Conservation (phyloP, 129 eudicot genomes). For the Dittrichia graveolens region DNA sequence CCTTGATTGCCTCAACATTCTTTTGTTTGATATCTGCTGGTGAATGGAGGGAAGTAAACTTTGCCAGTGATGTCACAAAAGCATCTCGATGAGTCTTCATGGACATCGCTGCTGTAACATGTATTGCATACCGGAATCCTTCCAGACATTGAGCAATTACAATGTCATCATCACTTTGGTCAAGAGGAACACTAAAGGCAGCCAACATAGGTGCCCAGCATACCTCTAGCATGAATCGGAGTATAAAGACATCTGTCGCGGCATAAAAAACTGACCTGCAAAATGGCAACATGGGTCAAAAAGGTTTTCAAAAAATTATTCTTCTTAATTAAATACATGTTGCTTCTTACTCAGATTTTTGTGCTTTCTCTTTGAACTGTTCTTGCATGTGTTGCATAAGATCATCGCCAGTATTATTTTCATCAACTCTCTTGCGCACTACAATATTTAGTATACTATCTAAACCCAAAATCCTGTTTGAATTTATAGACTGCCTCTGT, state of each 20-base stretch:
- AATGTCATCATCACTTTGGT: constrained; percentile 87
- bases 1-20: constrained; percentile 98
- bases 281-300: constrained; percentile 33
- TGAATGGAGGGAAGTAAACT: constrained; percentile 94
- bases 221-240: constrained; percentile 92
- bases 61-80: constrained; percentile 91
- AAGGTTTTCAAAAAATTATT: background rate
- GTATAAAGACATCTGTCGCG: constrained; percentile 90
- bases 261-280: constrained; percentile 98
- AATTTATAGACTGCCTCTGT: constrained; percentile 77
- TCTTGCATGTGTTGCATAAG: constrained; percentile 97
- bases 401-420: constrained; percentile 75
- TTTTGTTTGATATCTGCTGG: constrained; percentile 98
- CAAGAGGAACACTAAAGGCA: constrained; percentile 98
- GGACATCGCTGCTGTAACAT: constrained; percentile 98
- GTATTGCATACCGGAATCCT: constrained; percentile 94
- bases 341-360: constrained; percentile 91
- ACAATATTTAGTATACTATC: constrained; percentile 90
- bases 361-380: constrained; percentile 97
- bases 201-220: constrained; percentile 99
- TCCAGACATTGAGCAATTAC: constrained; percentile 79
- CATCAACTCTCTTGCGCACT: constrained; percentile 87
- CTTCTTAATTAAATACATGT: background rate
- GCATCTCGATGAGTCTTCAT: constrained; percentile 99
- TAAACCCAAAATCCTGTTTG: constrained; percentile 85